Conservation (phyloP, 148 eudicot genomes). For the Gaultheria prostrata region DNA sequence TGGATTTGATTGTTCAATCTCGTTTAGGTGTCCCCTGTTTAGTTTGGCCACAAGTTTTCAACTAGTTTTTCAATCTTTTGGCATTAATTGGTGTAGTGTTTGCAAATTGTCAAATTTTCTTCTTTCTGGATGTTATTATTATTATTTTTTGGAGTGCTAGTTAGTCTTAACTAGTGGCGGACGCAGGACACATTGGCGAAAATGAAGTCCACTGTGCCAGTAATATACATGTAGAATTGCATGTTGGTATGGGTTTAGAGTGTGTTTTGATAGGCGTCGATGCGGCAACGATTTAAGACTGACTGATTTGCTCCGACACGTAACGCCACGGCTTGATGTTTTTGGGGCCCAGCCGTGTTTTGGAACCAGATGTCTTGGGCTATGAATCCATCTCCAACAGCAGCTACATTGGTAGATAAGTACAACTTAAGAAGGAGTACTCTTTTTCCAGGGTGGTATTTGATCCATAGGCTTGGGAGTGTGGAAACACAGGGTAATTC, state of each 20-base stretch:
- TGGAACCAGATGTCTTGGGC: conserved; percentile 41
- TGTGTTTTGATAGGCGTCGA: conserved; percentile 41
- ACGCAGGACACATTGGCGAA: no score
- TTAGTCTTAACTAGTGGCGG: no score
- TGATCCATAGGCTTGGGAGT: no score
- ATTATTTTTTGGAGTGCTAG: no score
- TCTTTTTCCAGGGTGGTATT: not conserved
- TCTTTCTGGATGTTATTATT: no score
- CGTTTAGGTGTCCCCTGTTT: not conserved
- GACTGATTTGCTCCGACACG: conserved; percentile 39
- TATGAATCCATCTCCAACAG: conserved; percentile 39
- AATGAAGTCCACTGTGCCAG: conserved; percentile 40
- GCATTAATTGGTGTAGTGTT: no score
- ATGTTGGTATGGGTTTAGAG: conserved; percentile 33
- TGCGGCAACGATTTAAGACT: conserved; percentile 38
- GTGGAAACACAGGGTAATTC: no score
- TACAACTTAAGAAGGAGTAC: not conserved
- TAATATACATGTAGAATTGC: conserved; percentile 37
- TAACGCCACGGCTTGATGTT: conserved; percentile 43
- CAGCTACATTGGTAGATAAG: conserved; percentile 23
- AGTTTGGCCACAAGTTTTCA: no score
- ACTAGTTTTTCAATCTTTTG: no score
- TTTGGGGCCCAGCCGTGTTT: conserved; percentile 39
- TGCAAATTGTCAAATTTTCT: no score
- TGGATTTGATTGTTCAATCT: not conserved